A percentile compares a stretch with the other conserved stretches of the same genome.
These are phyloP conservation scores for Syzygium malaccense DNA, from an alignment of 441 rosid genomes.

Conservation along the genomic window DNA sequence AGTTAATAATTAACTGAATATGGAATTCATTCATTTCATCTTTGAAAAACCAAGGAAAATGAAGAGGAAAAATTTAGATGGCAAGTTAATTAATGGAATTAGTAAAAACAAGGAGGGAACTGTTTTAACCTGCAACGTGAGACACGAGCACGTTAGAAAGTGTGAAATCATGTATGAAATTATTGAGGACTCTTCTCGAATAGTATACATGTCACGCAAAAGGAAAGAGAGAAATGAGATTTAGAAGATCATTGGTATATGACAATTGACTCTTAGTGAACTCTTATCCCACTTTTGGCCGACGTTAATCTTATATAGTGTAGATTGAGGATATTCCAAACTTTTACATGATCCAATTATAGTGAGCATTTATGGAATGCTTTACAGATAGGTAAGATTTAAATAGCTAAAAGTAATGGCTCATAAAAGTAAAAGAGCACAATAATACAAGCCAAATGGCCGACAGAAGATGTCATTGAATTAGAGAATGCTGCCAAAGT, in stretches of 20 bases:
- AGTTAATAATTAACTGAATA: no score
- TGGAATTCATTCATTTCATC: no score
- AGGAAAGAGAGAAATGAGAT: neutral
- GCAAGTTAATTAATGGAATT: neutral
- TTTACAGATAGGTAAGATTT: neutral
- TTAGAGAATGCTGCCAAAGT: neutral
- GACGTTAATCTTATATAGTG: neutral
- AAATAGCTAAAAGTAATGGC: neutral
- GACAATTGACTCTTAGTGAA: neutral
- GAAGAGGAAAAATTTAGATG: no score
- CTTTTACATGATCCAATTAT: neutral
- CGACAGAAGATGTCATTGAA: neutral
- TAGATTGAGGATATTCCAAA: neutral
- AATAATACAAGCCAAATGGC: neutral
- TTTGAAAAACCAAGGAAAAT: no score
- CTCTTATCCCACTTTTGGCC: neutral
- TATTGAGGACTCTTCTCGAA: neutral
- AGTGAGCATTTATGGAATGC: neutral
- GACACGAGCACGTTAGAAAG: neutral
- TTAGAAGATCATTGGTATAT: neutral
- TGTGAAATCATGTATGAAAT: neutral
- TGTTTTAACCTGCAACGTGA: no score
- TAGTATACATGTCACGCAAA: neutral
- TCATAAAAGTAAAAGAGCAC: no score
- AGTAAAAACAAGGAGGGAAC: neutral